These are phyloP conservation scores for Amanita muscaria DNA, from an alignment of 768 basidiomycete species.

Conservation along the genomic window DNA sequence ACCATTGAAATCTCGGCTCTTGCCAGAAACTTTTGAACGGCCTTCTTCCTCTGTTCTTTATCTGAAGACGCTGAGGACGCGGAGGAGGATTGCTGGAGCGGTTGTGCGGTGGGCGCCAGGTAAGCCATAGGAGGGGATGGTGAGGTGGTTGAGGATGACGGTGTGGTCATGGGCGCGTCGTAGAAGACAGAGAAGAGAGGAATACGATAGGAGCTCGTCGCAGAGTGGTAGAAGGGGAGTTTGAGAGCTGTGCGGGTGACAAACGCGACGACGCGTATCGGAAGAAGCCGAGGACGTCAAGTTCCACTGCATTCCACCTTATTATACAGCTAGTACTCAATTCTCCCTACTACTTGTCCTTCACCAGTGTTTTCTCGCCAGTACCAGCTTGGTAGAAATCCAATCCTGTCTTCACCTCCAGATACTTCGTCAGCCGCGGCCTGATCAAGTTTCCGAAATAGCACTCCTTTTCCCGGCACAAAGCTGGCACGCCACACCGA, in stretches of 20 bases:
- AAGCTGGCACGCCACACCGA: slow-evolving; percentile 69
- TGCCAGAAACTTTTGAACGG: slow-evolving; percentile 68
- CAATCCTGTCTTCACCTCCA: slow-evolving; percentile 63
- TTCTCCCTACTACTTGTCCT: too few species aligned
- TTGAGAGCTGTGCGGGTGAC: slow-evolving; percentile 27
- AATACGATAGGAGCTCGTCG: too few species aligned
- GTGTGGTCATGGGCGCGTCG: slow-evolving; percentile 58
- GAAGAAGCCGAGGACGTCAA: slow-evolving; percentile 30
- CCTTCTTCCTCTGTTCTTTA: slow-evolving; percentile 53
- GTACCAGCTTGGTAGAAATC: slow-evolving; percentile 75
- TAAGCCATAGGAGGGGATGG: slow-evolving; percentile 69
- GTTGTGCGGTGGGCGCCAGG: slow-evolving; percentile 36
- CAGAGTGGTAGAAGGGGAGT: slow-evolving; percentile 18
- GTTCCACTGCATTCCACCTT: too few species aligned
- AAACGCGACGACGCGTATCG: slow-evolving; percentile 49
- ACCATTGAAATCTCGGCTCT: slow-evolving; percentile 78
- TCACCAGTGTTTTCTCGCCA: too few species aligned
- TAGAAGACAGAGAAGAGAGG: slow-evolving; percentile 24
- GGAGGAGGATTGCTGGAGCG: slow-evolving; percentile 28
- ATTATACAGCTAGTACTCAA: slow-evolving; percentile 10
- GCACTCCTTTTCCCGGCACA: slow-evolving; percentile 48
- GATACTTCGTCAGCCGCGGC: slow-evolving; percentile 47
- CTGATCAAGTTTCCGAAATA: slow-evolving; percentile 37
- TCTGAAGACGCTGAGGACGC: slow-evolving; percentile 35
- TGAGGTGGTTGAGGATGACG: slow-evolving; percentile 75